Percentiles rank a stretch among this genome's conserved stretches.
Evolutionary conservation across 306 rosid genomes (phyloP).

Genomic region (Begonia masoniana): DNA sequence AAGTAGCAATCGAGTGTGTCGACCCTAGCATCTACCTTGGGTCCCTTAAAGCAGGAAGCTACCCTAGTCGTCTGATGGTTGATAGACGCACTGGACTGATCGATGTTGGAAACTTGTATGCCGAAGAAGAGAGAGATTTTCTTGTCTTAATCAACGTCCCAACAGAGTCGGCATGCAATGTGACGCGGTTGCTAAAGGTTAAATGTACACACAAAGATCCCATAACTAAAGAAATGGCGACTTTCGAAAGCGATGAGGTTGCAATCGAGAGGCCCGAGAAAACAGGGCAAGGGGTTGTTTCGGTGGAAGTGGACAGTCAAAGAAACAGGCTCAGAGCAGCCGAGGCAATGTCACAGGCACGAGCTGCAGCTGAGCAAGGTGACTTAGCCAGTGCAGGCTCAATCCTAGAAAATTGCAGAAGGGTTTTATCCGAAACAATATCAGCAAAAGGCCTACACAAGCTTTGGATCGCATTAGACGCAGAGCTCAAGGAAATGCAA

Average conservation of each 20-base stretch:
- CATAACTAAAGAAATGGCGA: slow-evolving; percentile 44
- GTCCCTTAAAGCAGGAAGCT: slow-evolving; percentile 81
- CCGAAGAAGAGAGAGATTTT: slow-evolving; percentile 96
- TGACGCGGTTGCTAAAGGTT: slow-evolving; percentile 66
- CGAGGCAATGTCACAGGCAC: slow-evolving; percentile 78
- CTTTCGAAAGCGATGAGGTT: slow-evolving; percentile 58
- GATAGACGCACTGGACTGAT: slow-evolving; percentile 50
- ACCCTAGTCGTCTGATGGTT: slow-evolving; percentile 47
- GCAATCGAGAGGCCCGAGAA: slow-evolving; percentile 49
- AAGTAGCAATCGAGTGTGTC: slow-evolving; percentile 60
- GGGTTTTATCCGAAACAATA: slow-evolving; percentile 37
- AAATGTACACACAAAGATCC: slow-evolving; percentile 72
- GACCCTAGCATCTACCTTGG: slow-evolving; percentile 30
- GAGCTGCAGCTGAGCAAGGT: slow-evolving; percentile 69
- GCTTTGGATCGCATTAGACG: slow-evolving; percentile 77
- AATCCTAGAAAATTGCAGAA: slow-evolving; percentile 74
- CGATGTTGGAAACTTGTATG: slow-evolving; percentile 83
- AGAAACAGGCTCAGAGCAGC: slow-evolving; percentile 89
- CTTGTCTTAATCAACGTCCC: slow-evolving; percentile 74
- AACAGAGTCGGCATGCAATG: slow-evolving; percentile 24
- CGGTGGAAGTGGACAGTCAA: slow-evolving; percentile 88
- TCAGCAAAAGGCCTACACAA: slow-evolving; percentile 61
- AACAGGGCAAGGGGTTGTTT: slow-evolving; percentile 39
- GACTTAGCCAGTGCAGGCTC: slow-evolving; percentile 55
- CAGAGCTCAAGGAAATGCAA: slow-evolving; percentile 97